These are phyloP conservation scores for Metahyphopichia silvanorum DNA, from an alignment of 805 yeast genomes.

Conservation along the genomic window DNA sequence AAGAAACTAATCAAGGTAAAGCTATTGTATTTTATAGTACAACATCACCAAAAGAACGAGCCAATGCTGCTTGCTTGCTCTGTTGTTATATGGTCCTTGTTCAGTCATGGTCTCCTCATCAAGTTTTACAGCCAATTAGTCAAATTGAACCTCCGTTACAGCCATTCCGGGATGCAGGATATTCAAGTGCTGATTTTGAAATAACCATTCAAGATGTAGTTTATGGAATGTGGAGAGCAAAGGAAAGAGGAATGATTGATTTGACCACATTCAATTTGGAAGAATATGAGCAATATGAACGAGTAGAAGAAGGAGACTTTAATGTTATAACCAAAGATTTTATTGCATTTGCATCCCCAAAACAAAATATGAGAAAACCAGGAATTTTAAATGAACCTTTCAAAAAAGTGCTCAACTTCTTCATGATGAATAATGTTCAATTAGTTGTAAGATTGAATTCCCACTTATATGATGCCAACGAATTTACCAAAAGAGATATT, in stretches of 20 bases:
- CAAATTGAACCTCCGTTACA: conserved; percentile 91
- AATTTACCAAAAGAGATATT: conserved; percentile 79
- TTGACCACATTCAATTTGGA: conserved; percentile 84
- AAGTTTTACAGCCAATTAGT: conserved; percentile 89
- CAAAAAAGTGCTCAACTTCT: conserved; percentile 75
- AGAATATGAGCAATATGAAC: conserved; percentile 89
- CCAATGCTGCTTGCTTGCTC: conserved; percentile 91
- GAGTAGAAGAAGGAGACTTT: conserved; percentile 97
- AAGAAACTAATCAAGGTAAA: conserved; percentile 75
- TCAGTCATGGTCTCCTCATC: conserved; percentile 98
- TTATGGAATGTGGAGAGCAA: conserved; percentile 97
- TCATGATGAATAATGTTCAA: conserved; percentile 69
- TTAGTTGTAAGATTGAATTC: conserved; percentile 91
- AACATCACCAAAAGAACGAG: conserved; percentile 73
- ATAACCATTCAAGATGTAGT: conserved; percentile 92
- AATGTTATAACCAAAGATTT: conserved; percentile 89
- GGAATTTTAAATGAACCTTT: conserved; percentile 70
- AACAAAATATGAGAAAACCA: conserved; percentile 48
- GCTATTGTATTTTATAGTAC: conserved; percentile 90
- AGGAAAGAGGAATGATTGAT: conserved; percentile 85
- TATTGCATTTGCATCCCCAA: conserved; percentile 97
- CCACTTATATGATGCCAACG: conserved; percentile 79
- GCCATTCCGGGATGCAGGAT: conserved; percentile 97
- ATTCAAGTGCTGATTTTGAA: conserved; percentile 91
- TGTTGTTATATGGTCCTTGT: conserved; percentile 94